These are phyloP conservation scores for Luffa aegyptiaca DNA, from an alignment of 306 rosid species.

Conservation along the genomic window DNA sequence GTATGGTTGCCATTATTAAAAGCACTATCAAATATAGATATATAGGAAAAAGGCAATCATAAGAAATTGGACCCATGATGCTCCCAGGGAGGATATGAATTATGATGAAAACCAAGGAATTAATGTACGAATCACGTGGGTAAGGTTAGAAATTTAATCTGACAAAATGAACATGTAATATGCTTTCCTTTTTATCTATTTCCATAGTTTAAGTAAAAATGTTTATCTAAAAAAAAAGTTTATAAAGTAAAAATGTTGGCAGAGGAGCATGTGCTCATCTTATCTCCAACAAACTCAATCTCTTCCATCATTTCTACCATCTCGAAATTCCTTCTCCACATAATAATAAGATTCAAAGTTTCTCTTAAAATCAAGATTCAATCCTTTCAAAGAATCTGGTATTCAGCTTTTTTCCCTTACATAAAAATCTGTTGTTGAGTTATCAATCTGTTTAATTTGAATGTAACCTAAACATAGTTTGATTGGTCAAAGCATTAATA, in stretches of 20 bases:
- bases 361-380: neutral
- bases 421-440: no score
- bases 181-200: neutral
- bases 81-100: neutral
- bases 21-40: neutral
- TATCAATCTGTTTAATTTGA: no score
- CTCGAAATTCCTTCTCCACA: neutral
- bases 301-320: slow-evolving; percentile 1
- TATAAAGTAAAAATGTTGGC: slow-evolving; percentile 2
- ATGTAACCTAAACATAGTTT: no score
- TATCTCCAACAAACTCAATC: neutral
- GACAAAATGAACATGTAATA: neutral
- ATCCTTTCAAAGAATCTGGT: neutral
- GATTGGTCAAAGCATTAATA: no score
- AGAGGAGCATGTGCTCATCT: neutral
- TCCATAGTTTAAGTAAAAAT: neutral
- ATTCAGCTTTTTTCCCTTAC: no score
- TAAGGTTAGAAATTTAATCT: no score
- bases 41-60: neutral
- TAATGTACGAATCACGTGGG: neutral
- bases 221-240: neutral
- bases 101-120: neutral
- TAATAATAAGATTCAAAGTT: neutral
- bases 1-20: neutral
- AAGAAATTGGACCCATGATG: slow-evolving; percentile 1